Evolutionary conservation across 805 yeast species (phyloP).

Genomic region (Hanseniaspora guilliermondii): DNA sequence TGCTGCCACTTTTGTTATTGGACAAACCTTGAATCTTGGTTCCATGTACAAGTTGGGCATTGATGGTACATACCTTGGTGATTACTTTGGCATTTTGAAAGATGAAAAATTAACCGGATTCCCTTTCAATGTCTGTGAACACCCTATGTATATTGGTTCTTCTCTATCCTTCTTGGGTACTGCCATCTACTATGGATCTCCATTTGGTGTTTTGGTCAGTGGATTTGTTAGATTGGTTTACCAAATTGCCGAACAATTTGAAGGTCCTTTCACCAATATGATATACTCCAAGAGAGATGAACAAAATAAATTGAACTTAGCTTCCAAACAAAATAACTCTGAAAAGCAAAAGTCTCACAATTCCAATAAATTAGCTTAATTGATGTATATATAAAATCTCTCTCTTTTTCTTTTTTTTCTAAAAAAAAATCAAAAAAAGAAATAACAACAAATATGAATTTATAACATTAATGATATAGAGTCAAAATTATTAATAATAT

Average conservation of each 20-base stretch:
- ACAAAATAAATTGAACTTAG: slow-evolving; percentile 19
- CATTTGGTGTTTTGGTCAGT: slow-evolving; percentile 71
- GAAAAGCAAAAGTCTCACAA: background rate
- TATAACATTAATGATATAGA: no score
- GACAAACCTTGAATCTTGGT: slow-evolving; percentile 66
- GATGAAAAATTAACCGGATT: slow-evolving; percentile 76
- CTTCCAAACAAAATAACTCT: background rate
- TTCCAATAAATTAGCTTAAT: slow-evolving; percentile 1
- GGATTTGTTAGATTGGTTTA: slow-evolving; percentile 71
- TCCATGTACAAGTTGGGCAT: slow-evolving; percentile 91
- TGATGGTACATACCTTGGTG: slow-evolving; percentile 94
- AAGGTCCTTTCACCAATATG: slow-evolving; percentile 90
- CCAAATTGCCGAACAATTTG: slow-evolving; percentile 68
- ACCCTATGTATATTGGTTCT: slow-evolving; percentile 96
- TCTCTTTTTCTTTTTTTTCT: no score
- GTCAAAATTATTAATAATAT: no score
- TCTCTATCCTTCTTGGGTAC: slow-evolving; percentile 82
- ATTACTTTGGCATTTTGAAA: slow-evolving; percentile 93
- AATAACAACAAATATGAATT: no score
- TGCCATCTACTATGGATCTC: slow-evolving; percentile 76
- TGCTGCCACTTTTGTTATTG: slow-evolving; percentile 42
- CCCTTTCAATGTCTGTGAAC: slow-evolving; percentile 82
- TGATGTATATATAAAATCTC: background rate
- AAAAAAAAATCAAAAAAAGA: no score
- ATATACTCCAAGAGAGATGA: slow-evolving; percentile 69